Percentiles rank a stretch among this genome's conserved stretches.
Evolutionary conservation across 1,284 basidiomycete genomes (phyloP).

Genomic region (Tremellales sp.): DNA sequence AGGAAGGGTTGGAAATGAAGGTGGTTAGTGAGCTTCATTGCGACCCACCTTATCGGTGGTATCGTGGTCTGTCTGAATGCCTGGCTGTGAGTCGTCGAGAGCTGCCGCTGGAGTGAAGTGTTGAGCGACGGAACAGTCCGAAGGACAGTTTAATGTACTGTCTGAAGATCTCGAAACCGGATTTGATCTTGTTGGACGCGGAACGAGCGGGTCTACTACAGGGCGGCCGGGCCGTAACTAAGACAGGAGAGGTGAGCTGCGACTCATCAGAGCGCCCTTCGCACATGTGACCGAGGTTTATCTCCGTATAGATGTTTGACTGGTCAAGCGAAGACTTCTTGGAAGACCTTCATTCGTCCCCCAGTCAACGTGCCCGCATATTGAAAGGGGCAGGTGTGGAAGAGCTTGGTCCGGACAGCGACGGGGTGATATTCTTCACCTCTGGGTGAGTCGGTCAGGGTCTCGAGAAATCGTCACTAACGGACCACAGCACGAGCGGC

Average conservation of each 20-base stretch:
- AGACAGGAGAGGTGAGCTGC: too few species aligned
- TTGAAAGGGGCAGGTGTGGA: constrained; percentile 12
- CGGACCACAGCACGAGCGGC: constrained; percentile 35
- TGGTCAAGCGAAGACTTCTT: constrained; percentile 9
- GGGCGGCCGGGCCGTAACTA: too few species aligned
- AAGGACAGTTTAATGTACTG: constrained; percentile 30
- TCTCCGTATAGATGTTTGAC: constrained; percentile 13
- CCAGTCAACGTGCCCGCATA: too few species aligned
- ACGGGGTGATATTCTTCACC: constrained; percentile 45
- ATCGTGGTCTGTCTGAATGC: constrained; percentile 39
- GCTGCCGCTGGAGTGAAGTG: neutral
- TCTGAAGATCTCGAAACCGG: constrained; percentile 24
- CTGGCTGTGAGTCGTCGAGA: constrained; percentile 36
- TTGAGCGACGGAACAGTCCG: constrained; percentile 9
- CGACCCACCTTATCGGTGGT: constrained; percentile 37
- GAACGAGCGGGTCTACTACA: constrained; percentile 24
- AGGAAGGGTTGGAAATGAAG: constrained; percentile 9
- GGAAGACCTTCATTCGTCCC: neutral
- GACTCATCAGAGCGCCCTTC: too few species aligned
- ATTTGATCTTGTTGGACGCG: constrained; percentile 32
- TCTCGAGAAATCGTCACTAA: too few species aligned
- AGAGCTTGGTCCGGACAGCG: constrained; percentile 31
- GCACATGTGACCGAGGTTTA: too few species aligned
- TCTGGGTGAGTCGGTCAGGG: constrained; percentile 25
- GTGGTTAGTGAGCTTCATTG: constrained; percentile 37